Evolutionary conservation across 768 basidiomycete species (phyloP), one percentile per base, ranked within the genome.

Genomic region (Peribolospora kevripleyi): DNA sequence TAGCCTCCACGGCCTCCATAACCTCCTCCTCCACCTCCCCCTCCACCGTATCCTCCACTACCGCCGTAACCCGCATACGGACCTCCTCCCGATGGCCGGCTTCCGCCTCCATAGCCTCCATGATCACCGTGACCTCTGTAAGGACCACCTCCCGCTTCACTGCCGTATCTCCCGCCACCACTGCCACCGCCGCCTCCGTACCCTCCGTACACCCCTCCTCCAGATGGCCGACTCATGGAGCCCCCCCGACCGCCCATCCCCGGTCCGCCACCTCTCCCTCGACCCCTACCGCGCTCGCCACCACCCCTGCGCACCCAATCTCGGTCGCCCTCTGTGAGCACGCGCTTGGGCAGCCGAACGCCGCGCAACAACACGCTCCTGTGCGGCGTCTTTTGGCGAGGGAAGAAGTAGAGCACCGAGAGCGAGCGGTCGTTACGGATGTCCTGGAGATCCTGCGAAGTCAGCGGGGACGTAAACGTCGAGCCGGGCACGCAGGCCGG

Each of bases 401-500:
- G 90, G 75, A 88, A 93, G 67, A 76, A 79, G 67, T 87, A 97
- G 41, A 79, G 68, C 3, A 80, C 86, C 0, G 87, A 90, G 9
- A 97, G 70, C 7, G 90, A 84, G 36, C 77, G 75, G 68, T 98
- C 88, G 64, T 82, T 81, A 62, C 75, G 74, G 61, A 98, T 80
- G 68, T 97, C 88, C 3, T 76, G 75, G 51, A 84, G 69, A 52
- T 73, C 73, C 46, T 77, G 66, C 4, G 72, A 61, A 5, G 67
- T 62, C 42, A 98, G 68, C 7, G 84, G 86, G 41, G 76, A 77
- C 61, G 79, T 78, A 66, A 84, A 90, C 0, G 85, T 91, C 5
- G 88, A 83, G 52, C 86, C 85, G 3, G 93, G 93, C 9, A 97
- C 75, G 62, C 82, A 90, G 54, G 80, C 78, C 13, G 86, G 82